Evolutionary conservation across 225 moss, liverwort and hornwort genomes (phyloP).

Genomic region (Pleurozium schreberi): DNA sequence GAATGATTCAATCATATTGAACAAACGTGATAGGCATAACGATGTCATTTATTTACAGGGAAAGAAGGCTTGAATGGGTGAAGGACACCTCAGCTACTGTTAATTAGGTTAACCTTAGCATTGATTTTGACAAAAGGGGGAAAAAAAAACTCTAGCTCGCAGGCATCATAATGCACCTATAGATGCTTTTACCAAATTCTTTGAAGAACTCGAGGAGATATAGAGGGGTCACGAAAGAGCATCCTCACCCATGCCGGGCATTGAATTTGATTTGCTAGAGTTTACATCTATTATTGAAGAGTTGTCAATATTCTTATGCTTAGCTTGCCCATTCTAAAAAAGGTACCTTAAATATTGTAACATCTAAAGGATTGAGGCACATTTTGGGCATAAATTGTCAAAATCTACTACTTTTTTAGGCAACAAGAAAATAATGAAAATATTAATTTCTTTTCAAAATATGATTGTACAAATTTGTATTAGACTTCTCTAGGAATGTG

Average conservation of each 20-base stretch:
- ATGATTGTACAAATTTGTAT: no score
- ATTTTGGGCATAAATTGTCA: no score
- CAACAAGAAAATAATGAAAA: no score
- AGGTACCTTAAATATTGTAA: no score
- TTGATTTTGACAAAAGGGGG: not conserved
- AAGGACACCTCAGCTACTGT: not conserved
- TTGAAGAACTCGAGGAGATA: not conserved
- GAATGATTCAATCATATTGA: not conserved
- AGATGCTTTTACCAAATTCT: not conserved
- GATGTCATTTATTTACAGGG: not conserved
- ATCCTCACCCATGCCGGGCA: fast-evolving
- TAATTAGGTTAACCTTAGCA: not conserved
- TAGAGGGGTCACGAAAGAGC: no score
- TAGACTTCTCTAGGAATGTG: no score
- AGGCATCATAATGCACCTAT: not conserved
- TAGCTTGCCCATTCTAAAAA: no score
- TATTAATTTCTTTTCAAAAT: no score
- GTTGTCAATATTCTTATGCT: fast-evolving
- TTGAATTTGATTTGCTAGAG: not conserved
- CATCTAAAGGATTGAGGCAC: no score
- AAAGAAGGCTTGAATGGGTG: not conserved
- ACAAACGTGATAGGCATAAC: not conserved
- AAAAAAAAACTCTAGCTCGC: not conserved
- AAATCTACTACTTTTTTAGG: no score
- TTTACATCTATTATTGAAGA: not conserved